Percentiles rank a stretch among this genome's conserved stretches.
Conservation (phyloP, 179 eudicot genomes). For the Silene coronaria region DNA sequence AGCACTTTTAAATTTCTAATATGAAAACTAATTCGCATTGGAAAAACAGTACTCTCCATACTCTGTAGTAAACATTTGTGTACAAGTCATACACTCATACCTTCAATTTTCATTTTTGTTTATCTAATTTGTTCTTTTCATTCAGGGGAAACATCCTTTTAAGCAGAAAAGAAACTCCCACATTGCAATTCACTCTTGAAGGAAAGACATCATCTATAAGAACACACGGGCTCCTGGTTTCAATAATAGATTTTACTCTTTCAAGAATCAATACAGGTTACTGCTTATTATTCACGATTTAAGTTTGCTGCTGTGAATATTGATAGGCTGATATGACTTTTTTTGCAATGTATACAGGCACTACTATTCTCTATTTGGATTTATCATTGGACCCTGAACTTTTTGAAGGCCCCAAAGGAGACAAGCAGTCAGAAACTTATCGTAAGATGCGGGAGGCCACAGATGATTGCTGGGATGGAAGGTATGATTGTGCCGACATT, state of each 20-base stretch:
- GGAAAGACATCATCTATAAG: constrained; percentile 47
- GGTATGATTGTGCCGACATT: constrained; percentile 37
- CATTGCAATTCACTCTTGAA: constrained; percentile 58
- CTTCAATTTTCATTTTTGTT: not conserved
- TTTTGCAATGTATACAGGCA: constrained; percentile 44
- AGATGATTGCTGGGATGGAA: constrained; percentile 94
- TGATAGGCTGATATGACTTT: constrained; percentile 8
- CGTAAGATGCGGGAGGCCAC: constrained; percentile 84
- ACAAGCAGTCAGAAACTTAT: constrained; percentile 90
- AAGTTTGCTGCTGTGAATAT: constrained; percentile 5
- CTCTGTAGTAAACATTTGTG: not conserved
- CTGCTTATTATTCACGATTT: not conserved
- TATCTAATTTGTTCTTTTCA: constrained; percentile 15
- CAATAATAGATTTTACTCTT: constrained; percentile 90
- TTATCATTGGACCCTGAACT: constrained; percentile 80
- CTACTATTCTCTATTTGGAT: constrained; percentile 75
- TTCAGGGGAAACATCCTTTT: constrained; percentile 86
- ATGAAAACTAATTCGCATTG: not conserved
- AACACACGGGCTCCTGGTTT: constrained; percentile 61
- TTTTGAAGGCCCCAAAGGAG: constrained; percentile 85
- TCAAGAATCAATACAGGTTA: constrained; percentile 89
- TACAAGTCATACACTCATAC: not conserved
- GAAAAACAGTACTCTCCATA: not conserved
- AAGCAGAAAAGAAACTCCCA: constrained; percentile 53
- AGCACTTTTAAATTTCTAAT: constrained; percentile 2